Base-by-base conservation (phyloP, 192 early-diverging fungal species). In the Coemansia sp. region DNA sequence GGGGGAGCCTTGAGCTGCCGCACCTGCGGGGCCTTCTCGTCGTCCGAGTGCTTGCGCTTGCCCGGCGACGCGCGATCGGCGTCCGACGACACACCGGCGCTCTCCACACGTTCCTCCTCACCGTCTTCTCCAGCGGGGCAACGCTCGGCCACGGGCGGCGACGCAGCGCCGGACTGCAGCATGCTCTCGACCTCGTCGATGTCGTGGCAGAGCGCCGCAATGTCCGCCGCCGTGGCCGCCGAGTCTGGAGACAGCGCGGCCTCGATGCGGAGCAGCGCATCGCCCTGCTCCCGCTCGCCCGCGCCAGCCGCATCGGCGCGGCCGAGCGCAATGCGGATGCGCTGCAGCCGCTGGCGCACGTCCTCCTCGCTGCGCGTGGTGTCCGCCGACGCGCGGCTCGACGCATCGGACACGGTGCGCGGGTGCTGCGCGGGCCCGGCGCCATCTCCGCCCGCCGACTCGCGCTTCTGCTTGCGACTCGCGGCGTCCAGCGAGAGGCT, bases 41-140 rank as follows among this genome's bases (percentile, higher is more conserved):
- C 68, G 41, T 70, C 70, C 17, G 79, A 81, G n/a, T 73, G 71
- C 64, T 81, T 81, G 74, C 79, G 79, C 65, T 81, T 76, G 12
- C 67, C 61, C 37, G 67, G 59, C 32, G 67, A n/a, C 19, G 19
- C 54, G 37, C 54, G 50, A 9, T 55, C 22, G 39, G n/a, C n/a
- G 49, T 70, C 67, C 46, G 72, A 20, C 2, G 49, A 51, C 17
- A 74, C 61, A 41, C 70, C 67, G 54, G 72, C 71, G 9, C 69
- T 72, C 1, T 4, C 32, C 32, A 0, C 0, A 4, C 2, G 32
- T 4, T 32, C 58, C 39, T 37, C 25, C 0, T 45, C 25, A 19
- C 44, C 63, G 0, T 37, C 41, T 0, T 45, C 25, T 37, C 46
- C 63, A 2, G 50, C 63, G 22, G 0, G 32, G 32, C 43, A 19